Percentiles rank a stretch among this genome's conserved stretches.
These are phyloP conservation scores for Geoglossum cookeanum DNA, from an alignment of 2,329 filamentous ascomycete genomes.

Conservation along the genomic window DNA sequence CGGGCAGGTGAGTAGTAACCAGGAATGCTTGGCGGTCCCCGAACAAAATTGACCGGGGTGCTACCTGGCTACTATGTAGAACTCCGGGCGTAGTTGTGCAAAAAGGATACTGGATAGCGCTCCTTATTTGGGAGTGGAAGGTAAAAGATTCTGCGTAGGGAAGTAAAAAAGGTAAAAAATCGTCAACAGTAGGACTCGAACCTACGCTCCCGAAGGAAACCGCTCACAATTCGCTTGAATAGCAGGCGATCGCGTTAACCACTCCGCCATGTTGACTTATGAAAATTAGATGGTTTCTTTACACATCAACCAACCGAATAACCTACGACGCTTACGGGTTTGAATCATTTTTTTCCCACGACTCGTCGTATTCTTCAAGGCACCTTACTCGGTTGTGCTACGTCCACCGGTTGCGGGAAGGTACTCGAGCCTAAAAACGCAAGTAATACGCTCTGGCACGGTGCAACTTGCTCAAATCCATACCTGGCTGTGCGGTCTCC, in stretches of 20 bases:
- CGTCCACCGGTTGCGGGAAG: background rate
- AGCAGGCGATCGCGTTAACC: conserved; percentile 3
- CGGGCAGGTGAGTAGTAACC: too few relatives aligned
- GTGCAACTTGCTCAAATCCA: background rate
- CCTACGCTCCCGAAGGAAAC: conserved; percentile 3
- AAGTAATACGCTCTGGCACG: background rate
- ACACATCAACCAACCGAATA: background rate
- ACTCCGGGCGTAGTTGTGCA: too few relatives aligned
- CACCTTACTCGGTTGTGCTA: background rate
- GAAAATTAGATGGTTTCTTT: background rate
- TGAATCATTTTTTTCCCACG: background rate
- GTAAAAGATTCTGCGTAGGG: background rate
- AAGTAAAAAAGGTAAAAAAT: background rate
- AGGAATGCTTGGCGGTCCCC: too few relatives aligned
- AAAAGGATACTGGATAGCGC: too few relatives aligned
- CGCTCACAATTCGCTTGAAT: conserved; percentile 3
- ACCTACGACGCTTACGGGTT: background rate
- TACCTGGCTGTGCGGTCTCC: background rate
- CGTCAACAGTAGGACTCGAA: conserved; percentile 3
- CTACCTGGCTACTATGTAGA: too few relatives aligned
- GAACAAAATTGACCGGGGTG: too few relatives aligned
- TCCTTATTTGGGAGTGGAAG: background rate
- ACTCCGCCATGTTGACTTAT: conserved; percentile 3
- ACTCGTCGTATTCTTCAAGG: background rate
- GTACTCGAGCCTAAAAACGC: background rate